Evolutionary conservation across 2,329 filamentous ascomycete species (phyloP), one percentile per base, ranked within the genome.

Genomic region (Teratosphaeria epicoccoides): DNA sequence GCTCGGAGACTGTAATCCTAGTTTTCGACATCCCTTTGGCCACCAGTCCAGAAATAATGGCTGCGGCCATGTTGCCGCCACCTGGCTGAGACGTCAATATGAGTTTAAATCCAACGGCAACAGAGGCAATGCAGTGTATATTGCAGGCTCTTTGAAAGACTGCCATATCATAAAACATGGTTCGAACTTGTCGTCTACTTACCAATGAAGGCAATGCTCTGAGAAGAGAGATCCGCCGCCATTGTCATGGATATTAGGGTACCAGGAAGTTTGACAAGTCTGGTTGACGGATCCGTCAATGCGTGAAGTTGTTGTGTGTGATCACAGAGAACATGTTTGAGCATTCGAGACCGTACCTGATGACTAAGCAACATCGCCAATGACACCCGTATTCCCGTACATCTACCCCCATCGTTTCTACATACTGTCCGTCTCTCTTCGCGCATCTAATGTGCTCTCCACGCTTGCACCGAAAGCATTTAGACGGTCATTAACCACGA

Each of bases 11-110:
- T 37, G 57, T 61, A 53, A 63, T 57, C 47, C 59, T 55, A n/a
- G 49, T 46, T 40, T 59, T 61, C 25, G 51, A 45, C 43, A 61
- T 56, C 43, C 51, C 50, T 43, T 58, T 59, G 22, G 56, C 53
- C 28, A 61, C 49, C 2, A 63, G 55, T 37, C 61, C 61, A 25
- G 56, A 58, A 37, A 63, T 62, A 50, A 63, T 63, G 52, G 61
- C 61, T 20, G 57, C 56, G 46, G 56, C 61, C 61, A 63, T 63
- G 50, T 63, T 63, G 50, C 61, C 61, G 47, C 61, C 61, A 51
- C 61, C 61, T 61, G 50, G 11, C 23, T 1, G 9, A 20, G 12
- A 37, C 54, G 52, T 40, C 14, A 49, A 25, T 24, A 12, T n/a
- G 17, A 48, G 12, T 20, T 11, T 25, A 11, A 17, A 4, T 17